A percentile compares a stretch with the other conserved stretches of the same genome.
Conservation (phyloP, 164 flowering plant species). For the Umbilicus rupestris region DNA sequence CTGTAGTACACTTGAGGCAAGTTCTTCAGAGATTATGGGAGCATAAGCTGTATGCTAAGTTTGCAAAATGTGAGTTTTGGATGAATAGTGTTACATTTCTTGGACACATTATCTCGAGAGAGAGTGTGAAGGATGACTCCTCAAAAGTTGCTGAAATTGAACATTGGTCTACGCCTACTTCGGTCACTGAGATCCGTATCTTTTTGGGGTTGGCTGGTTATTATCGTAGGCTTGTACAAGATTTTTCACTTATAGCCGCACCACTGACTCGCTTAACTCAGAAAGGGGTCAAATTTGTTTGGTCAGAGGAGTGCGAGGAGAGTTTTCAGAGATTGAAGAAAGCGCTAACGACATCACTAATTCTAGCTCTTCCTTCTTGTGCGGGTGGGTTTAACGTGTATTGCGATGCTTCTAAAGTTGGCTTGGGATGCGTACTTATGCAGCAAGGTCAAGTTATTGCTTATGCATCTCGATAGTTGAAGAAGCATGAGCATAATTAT, state of each 20-base stretch:
- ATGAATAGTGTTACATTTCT: background rate
- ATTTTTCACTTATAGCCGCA: conserved; percentile 4
- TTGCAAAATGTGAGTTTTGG: background rate
- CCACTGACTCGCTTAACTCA: conserved; percentile 2
- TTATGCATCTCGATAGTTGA: conserved; percentile 11
- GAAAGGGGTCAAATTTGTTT: background rate
- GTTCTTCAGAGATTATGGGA: background rate
- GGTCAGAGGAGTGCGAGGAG: conserved; percentile 4
- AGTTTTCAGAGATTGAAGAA: conserved; percentile 3
- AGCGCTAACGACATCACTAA: background rate
- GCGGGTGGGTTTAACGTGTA: background rate
- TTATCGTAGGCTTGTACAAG: conserved; percentile 12
- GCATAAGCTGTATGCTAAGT: background rate
- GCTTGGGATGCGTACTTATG: conserved; percentile 5
- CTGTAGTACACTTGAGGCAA: background rate
- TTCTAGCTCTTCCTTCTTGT: background rate
- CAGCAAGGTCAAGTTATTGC: conserved; percentile 3
- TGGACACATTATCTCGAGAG: background rate
- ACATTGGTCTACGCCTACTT: background rate
- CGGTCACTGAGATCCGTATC: background rate
- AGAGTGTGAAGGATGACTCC: background rate
- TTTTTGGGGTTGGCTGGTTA: conserved; percentile 15
- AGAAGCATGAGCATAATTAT: conserved; percentile 5
- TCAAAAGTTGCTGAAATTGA: conserved; percentile 8
- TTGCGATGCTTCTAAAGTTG: conserved; percentile 7